These are phyloP conservation scores for Cladosporium sp. DNA, from an alignment of 2,329 filamentous ascomycete species.

Conservation along the genomic window DNA sequence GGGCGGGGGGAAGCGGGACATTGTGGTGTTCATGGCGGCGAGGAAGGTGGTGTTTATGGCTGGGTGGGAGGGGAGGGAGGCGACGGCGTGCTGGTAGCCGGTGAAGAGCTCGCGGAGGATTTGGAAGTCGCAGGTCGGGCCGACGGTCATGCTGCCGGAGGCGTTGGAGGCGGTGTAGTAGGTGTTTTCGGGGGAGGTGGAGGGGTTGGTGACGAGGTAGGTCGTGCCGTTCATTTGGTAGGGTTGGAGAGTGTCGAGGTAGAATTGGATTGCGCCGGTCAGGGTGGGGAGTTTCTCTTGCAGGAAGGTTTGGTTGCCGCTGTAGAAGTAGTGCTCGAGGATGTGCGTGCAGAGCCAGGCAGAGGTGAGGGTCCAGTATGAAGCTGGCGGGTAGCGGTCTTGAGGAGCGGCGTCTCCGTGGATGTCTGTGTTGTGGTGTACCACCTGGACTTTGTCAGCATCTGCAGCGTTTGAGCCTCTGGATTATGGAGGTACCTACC, in stretches of 20 bases:
- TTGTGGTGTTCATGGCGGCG: constrained; percentile 34
- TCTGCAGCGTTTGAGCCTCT: constrained; percentile 54
- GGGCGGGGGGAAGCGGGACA: constrained; percentile 41
- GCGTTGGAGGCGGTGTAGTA: constrained; percentile 5
- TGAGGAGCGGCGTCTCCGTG: constrained; percentile 52
- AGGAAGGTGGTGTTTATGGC: constrained; percentile 30
- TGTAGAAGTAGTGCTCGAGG: constrained; percentile 52
- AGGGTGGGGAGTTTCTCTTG: constrained; percentile 44
- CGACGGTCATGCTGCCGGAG: constrained; percentile 43
- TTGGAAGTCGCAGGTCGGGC: constrained; percentile 50
- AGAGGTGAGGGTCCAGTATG: constrained; percentile 41
- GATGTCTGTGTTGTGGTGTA: constrained; percentile 53
- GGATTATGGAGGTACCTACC: constrained; percentile 35
- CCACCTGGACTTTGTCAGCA: constrained; percentile 39
- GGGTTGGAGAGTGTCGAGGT: constrained; percentile 47
- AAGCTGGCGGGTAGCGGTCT: constrained; percentile 37
- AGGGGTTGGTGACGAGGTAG: constrained; percentile 49
- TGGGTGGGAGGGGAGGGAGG: constrained; percentile 11
- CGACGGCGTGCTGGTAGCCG: constrained; percentile 22
- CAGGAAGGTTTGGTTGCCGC: constrained; percentile 42
- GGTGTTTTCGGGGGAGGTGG: constrained; percentile 51
- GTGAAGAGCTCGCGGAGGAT: constrained; percentile 39
- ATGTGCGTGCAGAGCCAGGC: constrained; percentile 58
- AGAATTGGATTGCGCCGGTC: constrained; percentile 50
- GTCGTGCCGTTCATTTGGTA: constrained; percentile 45